Conservation (phyloP, 2,329 filamentous ascomycete species). For the Xylogone sp. region DNA sequence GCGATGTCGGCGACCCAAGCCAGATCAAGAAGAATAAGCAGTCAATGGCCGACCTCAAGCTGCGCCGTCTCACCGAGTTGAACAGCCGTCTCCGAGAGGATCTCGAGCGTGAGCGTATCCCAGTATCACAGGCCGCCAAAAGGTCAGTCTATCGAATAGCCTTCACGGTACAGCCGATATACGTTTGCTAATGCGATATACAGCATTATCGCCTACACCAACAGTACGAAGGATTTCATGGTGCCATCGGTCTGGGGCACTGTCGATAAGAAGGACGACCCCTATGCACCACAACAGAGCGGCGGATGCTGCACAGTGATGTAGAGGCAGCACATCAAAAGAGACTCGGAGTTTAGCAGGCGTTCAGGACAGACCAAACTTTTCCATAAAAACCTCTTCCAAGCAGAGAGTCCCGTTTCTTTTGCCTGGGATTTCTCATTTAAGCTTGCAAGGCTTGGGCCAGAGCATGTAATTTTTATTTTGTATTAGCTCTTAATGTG, state of each 20-base stretch:
- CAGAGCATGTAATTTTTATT: background rate
- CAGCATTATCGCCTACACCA: constrained; percentile 97
- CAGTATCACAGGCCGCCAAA: constrained; percentile 88
- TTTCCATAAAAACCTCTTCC: background rate
- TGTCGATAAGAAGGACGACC: constrained; percentile 92
- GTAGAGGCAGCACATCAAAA: constrained; percentile 44
- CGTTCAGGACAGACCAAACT: constrained; percentile 3
- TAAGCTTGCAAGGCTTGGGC: background rate
- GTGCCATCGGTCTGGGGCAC: constrained; percentile 94
- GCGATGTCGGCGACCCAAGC: constrained; percentile 63
- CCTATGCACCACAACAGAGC: constrained; percentile 94
- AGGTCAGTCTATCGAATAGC: constrained; percentile 55
- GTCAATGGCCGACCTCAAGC: constrained; percentile 97
- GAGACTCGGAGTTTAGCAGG: constrained; percentile 14
- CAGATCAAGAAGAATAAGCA: constrained; percentile 92
- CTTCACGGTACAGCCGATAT: constrained; percentile 6
- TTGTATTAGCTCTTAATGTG: background rate
- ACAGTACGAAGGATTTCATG: constrained; percentile 98
- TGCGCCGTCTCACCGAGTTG: constrained; percentile 91
- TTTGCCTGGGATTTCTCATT: background rate
- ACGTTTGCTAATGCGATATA: constrained; percentile 5
- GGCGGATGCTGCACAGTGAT: constrained; percentile 94
- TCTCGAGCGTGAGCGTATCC: constrained; percentile 90
- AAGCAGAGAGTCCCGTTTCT: background rate
- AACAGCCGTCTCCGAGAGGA: constrained; percentile 96